Base-by-base conservation (phyloP, 352 stramenopile species). In the Globisporangium spinosum region DNA sequence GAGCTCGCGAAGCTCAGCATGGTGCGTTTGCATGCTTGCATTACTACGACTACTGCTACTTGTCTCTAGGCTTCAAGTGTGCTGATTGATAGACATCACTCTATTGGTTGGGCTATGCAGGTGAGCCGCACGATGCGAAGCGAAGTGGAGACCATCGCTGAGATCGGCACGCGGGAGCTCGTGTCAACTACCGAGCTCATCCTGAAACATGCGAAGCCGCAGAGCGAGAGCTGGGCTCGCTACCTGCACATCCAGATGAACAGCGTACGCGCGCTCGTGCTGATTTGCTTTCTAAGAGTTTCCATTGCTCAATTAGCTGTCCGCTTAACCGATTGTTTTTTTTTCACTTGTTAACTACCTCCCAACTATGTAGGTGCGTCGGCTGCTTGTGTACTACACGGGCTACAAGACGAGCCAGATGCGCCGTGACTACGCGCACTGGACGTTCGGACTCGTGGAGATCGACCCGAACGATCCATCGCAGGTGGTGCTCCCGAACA, bases 321-420 rank as follows among this genome's bases (percentile, higher is more conserved):
- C 49, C 10, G 10, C 20, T 23, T 32, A 58, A 32, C 51, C 22
- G 17, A 32, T 23, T 13, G 29, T 32, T 13, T 23, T 43, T 23
- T 43, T 25, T 17, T 22, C 2, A 40, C 12, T 2, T 59, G 23
- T 38, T 9, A 38, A 35, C 13, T 58, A 34, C 38, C 34, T 23
- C 29, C 8, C 51, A 55, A 53, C 47, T 49, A 6, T 56, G 22
- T 53, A 87, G 79, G 76, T 87, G 13, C 69, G 91, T 70, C 90
- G 90, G 59, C 23, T 94, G 12, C 89, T 94, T 32, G 87, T 94
- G 29, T 89, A 91, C 62, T 94, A 94, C 68, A 93, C 84, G 35
- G 87, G 76, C 32, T 94, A 94, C 77, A 89, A 88, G 72, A 94
- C 87, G 0, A 82, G 83, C 2, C 58, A 68, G 22, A 93, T 93